Conservation (phyloP, 1,284 basidiomycete species). For the Leccinum fallax region DNA sequence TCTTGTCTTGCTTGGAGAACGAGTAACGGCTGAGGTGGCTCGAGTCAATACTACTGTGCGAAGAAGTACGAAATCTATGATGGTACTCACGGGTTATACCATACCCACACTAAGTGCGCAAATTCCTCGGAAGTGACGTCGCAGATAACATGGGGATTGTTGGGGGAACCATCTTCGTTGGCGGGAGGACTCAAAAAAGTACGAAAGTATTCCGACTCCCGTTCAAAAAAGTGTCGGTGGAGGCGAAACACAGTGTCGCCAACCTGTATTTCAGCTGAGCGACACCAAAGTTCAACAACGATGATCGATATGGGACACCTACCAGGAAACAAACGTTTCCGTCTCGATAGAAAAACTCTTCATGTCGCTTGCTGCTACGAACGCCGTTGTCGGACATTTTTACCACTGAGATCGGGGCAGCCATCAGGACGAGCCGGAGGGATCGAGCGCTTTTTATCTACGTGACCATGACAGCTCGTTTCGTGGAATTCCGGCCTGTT, state of each 20-base stretch:
- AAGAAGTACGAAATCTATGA: neutral
- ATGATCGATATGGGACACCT: neutral
- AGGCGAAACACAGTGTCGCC: conserved; percentile 55
- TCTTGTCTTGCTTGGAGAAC: conserved; percentile 32
- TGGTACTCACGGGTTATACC: conserved; percentile 62
- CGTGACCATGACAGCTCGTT: conserved; percentile 8
- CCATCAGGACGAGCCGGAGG: neutral
- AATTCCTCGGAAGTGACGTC: conserved; percentile 53
- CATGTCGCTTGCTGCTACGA: neutral
- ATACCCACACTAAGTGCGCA: conserved; percentile 64
- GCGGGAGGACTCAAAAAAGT: conserved; percentile 37
- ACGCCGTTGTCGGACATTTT: conserved; percentile 15
- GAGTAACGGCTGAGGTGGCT: conserved; percentile 17
- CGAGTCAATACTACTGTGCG: conserved; percentile 1
- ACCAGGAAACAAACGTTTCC: conserved; percentile 26
- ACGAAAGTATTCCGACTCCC: conserved; percentile 58
- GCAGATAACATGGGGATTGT: conserved; percentile 35
- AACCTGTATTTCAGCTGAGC: conserved; percentile 40
- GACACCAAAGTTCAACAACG: neutral
- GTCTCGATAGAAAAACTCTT: conserved; percentile 22
- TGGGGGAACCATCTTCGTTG: conserved; percentile 34
- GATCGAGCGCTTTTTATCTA: conserved; percentile 19
- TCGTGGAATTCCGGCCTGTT: neutral
- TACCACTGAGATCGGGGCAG: neutral
- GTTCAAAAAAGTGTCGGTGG: conserved; percentile 65